Evolutionary conservation across 2,329 filamentous ascomycete species (phyloP), one percentile per base, ranked within the genome.

Genomic region (Pleurostoma richardsiae): DNA sequence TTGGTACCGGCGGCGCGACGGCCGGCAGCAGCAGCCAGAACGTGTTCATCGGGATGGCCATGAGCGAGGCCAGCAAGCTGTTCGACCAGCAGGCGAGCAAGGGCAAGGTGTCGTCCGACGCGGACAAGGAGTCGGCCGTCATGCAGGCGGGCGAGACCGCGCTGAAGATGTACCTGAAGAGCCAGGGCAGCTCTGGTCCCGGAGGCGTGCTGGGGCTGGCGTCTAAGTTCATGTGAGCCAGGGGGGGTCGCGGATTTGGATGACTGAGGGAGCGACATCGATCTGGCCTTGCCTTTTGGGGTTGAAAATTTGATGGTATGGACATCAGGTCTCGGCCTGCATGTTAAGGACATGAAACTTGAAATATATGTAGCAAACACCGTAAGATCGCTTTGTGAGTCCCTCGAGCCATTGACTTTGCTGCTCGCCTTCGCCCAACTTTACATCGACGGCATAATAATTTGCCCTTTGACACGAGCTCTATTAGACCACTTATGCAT

Each of bases 151-250:
- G 83, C 2, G 85, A 95, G 75, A 86, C 88, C 79, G 91, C 90
- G 3, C 67, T 96, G 57, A 90, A 95, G 79, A 86, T 96, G 81
- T 96, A 91, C 67, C 71, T 95, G 73, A 91, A 95, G 79, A 82
- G 79, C 56, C 64, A 69, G n/a, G 59, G 67, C 28, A 52, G 56
- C 10, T 57, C 85, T 49, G 73, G 66, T 28, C 63, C 62, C 30
- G 53, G 56, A 11, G 63, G 73, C 5, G 58, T 80, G 44, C 49
- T 73, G 56, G 59, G 65, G 28, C 50, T 79, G 57, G 76, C 74
- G 4, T 65, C 66, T 55, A 74, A 77, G 64, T 77, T 75, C 49
- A 56, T 77, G 54, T 64, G 55, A 53, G 26, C 28, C 11, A 10
- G 28, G 27, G 11, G 10, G 10, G 2, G 36, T 19, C 3, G 19